phyloP scores from a whole-genome alignment of 331 rosid species.

The Malus hybrid region DNA sequence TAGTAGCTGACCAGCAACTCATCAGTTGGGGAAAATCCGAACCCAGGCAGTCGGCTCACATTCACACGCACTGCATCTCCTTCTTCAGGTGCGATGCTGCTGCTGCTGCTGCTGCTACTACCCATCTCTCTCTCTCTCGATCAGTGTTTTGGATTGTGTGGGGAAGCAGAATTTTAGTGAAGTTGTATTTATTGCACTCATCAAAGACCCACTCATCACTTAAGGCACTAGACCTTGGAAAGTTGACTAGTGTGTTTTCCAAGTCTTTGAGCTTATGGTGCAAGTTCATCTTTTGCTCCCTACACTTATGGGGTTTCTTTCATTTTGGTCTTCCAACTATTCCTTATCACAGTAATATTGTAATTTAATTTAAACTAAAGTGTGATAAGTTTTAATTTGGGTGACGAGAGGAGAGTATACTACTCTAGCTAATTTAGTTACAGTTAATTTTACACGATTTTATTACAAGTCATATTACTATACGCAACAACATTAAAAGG shows the following conservation, averaged over 20 bases:
- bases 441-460: no score
- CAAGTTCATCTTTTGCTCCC: neutral
- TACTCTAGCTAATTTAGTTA: no score
- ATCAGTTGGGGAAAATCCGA: slow-evolving; percentile 48
- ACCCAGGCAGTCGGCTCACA: slow-evolving; percentile 11
- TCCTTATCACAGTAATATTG: no score
- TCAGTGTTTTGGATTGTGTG: neutral
- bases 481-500: no score
- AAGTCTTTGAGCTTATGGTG: neutral
- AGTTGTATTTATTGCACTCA: neutral
- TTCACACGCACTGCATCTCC: neutral
- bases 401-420: no score
- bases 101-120: neutral
- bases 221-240: neutral
- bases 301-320: no score
- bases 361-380: no score
- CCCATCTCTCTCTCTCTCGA: neutral
- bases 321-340: no score
- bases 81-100: neutral
- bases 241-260: neutral
- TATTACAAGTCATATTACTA: no score
- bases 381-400: no score
- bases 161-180: neutral
- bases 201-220: neutral
- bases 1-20: slow-evolving; percentile 35